Conservation (phyloP, 2,329 filamentous ascomycete genomes). For the Simplicillium aogashimaense region DNA sequence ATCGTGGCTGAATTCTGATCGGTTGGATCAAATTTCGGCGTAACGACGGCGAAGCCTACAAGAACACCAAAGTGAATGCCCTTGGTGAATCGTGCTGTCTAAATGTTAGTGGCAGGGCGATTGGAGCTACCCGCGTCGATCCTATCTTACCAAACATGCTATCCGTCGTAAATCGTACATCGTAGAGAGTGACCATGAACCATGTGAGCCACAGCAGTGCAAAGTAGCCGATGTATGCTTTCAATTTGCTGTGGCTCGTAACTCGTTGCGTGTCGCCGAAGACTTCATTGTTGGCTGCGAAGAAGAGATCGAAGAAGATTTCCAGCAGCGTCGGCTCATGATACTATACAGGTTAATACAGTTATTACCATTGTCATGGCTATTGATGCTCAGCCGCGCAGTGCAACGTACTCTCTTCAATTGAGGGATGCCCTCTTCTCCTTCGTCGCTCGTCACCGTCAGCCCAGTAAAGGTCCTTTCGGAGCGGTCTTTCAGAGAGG, state of each 20-base stretch:
- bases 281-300: conserved; percentile 52
- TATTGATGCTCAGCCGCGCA: too few relatives aligned
- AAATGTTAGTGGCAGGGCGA: not conserved
- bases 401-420: too few relatives aligned
- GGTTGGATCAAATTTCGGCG: conserved; percentile 31
- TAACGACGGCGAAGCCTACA: conserved; percentile 54
- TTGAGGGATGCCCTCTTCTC: too few relatives aligned
- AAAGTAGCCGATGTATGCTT: conserved; percentile 25
- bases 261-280: conserved; percentile 30
- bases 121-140: not conserved
- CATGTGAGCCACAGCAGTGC: conserved; percentile 59
- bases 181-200: conserved; percentile 53
- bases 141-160: conserved; percentile 40
- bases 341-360: conserved; percentile 6
- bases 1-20: conserved; percentile 26
- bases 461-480: too few relatives aligned
- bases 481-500: too few relatives aligned
- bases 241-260: conserved; percentile 20
- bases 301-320: conserved; percentile 28
- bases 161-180: conserved; percentile 56
- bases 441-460: too few relatives aligned
- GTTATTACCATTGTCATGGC: too few relatives aligned
- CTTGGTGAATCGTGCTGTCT: conserved; percentile 40
- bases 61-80: conserved; percentile 53
- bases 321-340: conserved; percentile 25